Percentiles rank a stretch among this genome's conserved stretches.
phyloP scores from a whole-genome alignment of 2,329 filamentous ascomycete species.

The Xylariaceae sp. region DNA sequence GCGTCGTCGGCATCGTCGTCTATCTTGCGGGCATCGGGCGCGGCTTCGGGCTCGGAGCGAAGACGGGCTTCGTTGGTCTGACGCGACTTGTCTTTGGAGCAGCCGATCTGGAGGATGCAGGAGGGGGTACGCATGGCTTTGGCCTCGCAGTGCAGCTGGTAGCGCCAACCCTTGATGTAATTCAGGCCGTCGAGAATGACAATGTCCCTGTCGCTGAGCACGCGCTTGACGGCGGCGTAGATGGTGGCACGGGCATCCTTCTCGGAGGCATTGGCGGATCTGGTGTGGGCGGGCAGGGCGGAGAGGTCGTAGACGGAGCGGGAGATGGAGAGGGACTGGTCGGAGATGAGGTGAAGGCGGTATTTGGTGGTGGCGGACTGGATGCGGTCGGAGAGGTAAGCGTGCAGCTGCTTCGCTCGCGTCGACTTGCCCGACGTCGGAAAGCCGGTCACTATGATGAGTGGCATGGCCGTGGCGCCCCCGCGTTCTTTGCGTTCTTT shows the following conservation, averaged over 20 bases:
- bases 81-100: conserved; percentile 49
- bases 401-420: conserved; percentile 63
- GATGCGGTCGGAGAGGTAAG: conserved; percentile 61
- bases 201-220: conserved; percentile 68
- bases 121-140: conserved; percentile 75
- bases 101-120: conserved; percentile 69
- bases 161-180: conserved; percentile 88
- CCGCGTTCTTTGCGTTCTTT: too few relatives aligned
- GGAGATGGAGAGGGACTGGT: conserved; percentile 67
- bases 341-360: conserved; percentile 71
- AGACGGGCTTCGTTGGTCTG: conserved; percentile 61
- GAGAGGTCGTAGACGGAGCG: conserved; percentile 70
- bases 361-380: conserved; percentile 44
- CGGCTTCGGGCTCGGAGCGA: conserved; percentile 23
- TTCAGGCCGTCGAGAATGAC: conserved; percentile 79
- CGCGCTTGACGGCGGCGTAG: conserved; percentile 75
- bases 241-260: conserved; percentile 78
- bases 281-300: conserved; percentile 55
- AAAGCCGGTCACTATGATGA: conserved; percentile 65
- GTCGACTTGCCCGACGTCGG: conserved; percentile 69
- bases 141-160: conserved; percentile 81
- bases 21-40: conserved; percentile 5
- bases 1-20: conserved; percentile 31
- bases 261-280: conserved; percentile 71
- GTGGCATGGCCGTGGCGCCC: conserved; percentile 12